These are phyloP conservation scores for Avena insularis DNA, from an alignment of 176 grass and related monocot species.

Conservation along the genomic window DNA sequence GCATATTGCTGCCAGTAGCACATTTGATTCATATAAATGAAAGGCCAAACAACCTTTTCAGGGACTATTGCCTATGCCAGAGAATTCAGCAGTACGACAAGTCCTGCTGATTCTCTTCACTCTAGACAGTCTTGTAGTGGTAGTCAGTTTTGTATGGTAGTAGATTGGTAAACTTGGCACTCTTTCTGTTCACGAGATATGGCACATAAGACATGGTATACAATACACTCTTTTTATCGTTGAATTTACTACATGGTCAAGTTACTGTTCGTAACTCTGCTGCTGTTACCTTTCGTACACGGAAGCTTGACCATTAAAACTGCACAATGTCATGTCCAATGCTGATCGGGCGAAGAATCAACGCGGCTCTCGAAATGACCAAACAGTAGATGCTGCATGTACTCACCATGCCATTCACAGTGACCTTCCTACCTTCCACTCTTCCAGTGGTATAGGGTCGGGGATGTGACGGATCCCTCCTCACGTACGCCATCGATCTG, in stretches of 20 bases:
- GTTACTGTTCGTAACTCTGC: not conserved
- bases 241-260: not conserved
- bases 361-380: not conserved
- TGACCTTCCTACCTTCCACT: constrained; percentile 10
- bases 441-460: not conserved
- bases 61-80: constrained; percentile 42
- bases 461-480: not conserved
- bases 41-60: constrained; percentile 31
- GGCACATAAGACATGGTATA: not conserved
- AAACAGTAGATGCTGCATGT: not conserved
- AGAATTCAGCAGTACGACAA: constrained; percentile 35
- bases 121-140: constrained; percentile 35
- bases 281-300: not conserved
- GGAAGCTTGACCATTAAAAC: not conserved
- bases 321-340: not conserved
- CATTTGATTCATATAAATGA: constrained; percentile 40
- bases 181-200: not conserved
- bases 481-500: not conserved
- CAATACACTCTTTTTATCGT: not conserved
- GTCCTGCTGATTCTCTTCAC: constrained; percentile 25
- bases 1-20: constrained; percentile 37
- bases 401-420: not conserved
- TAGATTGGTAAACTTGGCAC: not conserved
- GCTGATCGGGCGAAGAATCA: not conserved
- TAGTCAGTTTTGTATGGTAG: not conserved